These are phyloP conservation scores for Fusarium haematococcum DNA, from an alignment of 2,329 filamentous ascomycete species.

Conservation along the genomic window DNA sequence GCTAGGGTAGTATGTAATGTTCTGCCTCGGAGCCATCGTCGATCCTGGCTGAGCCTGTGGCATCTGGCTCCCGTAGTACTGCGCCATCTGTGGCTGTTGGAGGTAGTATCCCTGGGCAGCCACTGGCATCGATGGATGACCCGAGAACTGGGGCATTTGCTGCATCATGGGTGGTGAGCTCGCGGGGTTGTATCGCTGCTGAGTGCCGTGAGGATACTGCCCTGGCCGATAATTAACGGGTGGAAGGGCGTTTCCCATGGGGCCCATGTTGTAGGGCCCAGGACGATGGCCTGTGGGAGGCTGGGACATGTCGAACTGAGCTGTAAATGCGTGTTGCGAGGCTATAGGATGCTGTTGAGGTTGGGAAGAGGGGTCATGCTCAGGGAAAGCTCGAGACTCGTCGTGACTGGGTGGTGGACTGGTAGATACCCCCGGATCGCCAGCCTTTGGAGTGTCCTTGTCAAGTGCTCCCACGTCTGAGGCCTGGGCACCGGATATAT, in stretches of 20 bases:
- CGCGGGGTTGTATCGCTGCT: conserved; percentile 50
- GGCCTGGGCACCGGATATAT: conserved; percentile 31
- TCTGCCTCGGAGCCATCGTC: conserved; percentile 52
- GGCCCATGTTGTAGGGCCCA: conserved; percentile 60
- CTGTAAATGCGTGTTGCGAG: conserved; percentile 54
- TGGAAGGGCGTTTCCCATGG: conserved; percentile 59
- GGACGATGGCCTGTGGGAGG: conserved; percentile 34
- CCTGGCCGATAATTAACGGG: conserved; percentile 53
- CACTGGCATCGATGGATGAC: conserved; percentile 53
- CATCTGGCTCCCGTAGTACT: conserved; percentile 58
- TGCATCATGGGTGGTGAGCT: conserved; percentile 54
- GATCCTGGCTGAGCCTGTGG: conserved; percentile 52
- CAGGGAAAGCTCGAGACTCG: conserved; percentile 31
- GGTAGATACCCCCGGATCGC: conserved; percentile 8
- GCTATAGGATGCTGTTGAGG: conserved; percentile 44
- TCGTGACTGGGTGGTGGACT: conserved; percentile 12
- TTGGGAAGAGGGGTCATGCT: conserved; percentile 34
- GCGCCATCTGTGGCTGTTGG: conserved; percentile 58
- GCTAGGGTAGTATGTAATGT: conserved; percentile 58
- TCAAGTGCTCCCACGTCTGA: conserved; percentile 23
- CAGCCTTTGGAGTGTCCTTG: conserved; percentile 15
- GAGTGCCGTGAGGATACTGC: conserved; percentile 52
- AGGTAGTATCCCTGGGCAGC: conserved; percentile 60
- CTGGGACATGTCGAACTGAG: conserved; percentile 57
- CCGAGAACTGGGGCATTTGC: conserved; percentile 56